Base-by-base conservation (phyloP, 2,329 filamentous ascomycete species). In the Fusarium nematophilum region DNA sequence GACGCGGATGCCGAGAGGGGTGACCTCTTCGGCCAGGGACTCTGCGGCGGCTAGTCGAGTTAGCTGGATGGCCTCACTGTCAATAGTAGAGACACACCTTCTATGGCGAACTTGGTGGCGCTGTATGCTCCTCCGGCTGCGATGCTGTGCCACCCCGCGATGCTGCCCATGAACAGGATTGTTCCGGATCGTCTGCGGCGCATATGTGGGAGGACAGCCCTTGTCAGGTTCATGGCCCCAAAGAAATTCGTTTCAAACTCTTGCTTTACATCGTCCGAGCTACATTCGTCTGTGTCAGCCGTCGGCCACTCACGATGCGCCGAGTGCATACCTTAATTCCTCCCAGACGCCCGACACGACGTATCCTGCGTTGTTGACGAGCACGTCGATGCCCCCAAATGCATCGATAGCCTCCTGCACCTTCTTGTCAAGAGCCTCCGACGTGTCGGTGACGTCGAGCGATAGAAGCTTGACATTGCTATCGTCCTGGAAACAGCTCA, bases 331-430 rank as follows among this genome's bases (percentile, higher is more conserved):
- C 51, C 51, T 43, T 13, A 54, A 7, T 18, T 54, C 51, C 25
- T 54, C 51, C 51, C 43, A 54, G 11, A 54, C 51, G 15, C 51
- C 51, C 3, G 51, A 54, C 8, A 31, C 11, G 5, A 54, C 51
- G 14, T 48, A 54, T 29, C 51, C 51, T 8, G 51, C 51, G 11
- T 54, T 54, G 14, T 54, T 54, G 3, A 54, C 43, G 2, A 54
- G 36, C 13, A 48, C 27, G 23, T 48, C 51, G 6, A 54, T 29
- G 3, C 18, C 14, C 3, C 51, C 51, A n/a, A 40, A 44, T n/a
- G n/a, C n/a, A n/a, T n/a, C n/a, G n/a, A n/a, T n/a, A n/a, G n/a
- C n/a, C n/a, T n/a, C n/a, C n/a, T n/a, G n/a, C n/a, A n/a, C n/a
- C n/a, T n/a, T n/a, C n/a, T n/a, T n/a, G n/a, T n/a, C n/a, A n/a